These are phyloP conservation scores for Ogataea ganodermae DNA, from an alignment of 805 yeast genomes.

Conservation along the genomic window DNA sequence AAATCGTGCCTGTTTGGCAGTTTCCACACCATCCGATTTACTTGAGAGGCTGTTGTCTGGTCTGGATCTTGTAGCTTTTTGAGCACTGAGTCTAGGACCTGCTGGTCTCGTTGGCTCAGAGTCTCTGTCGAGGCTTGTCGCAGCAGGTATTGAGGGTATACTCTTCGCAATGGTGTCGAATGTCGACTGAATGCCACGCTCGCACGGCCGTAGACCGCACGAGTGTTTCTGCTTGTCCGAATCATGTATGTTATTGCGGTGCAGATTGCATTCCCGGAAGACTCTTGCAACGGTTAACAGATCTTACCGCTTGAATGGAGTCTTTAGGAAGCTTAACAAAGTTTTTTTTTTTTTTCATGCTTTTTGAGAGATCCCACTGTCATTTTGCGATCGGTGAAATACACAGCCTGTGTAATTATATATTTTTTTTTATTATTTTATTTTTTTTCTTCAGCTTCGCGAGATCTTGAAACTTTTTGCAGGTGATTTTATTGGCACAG, in stretches of 20 bases:
- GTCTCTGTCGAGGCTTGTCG: constrained; percentile 3
- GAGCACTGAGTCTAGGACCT: constrained; percentile 1
- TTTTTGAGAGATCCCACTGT: neutral
- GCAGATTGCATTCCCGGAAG: neutral
- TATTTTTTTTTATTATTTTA: neutral
- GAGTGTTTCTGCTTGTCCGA: neutral
- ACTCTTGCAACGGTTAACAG: neutral
- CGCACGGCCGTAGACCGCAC: neutral
- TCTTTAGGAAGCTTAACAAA: neutral
- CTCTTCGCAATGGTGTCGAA: neutral
- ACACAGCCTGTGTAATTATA: neutral
- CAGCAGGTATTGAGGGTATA: neutral
- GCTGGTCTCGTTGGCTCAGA: constrained; percentile 6
- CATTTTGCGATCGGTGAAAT: too few relatives aligned
- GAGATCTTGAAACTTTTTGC: neutral
- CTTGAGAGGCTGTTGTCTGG: neutral
- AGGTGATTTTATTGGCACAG: neutral
- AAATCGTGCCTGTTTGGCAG: constrained; percentile 21
- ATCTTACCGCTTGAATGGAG: too few relatives aligned
- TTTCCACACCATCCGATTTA: constrained; percentile 1
- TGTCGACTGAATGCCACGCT: neutral
- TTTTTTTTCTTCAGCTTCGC: too few relatives aligned
- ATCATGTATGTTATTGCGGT: neutral
- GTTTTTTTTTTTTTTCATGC: neutral
- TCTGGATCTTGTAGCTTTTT: neutral